Evolutionary conservation across 371 early-diverging fungal species (phyloP).

Genomic region (Mortierella sp.): DNA sequence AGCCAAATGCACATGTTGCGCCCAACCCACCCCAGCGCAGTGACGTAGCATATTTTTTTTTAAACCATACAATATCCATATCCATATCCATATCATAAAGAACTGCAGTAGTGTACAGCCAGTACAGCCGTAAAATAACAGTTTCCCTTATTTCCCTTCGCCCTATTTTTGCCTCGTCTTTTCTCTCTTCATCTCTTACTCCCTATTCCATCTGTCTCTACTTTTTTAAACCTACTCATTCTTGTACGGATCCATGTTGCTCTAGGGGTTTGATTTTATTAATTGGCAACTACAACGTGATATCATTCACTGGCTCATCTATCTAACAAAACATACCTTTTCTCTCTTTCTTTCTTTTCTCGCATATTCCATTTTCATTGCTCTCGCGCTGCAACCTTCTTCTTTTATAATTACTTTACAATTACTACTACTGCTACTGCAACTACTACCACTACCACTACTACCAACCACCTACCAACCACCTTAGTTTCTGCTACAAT

Average conservation of each 20-base stretch:
- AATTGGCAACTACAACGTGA: neutral
- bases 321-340: neutral
- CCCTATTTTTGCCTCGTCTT: neutral
- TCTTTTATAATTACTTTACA: neutral
- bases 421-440: too few relatives aligned
- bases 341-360: neutral
- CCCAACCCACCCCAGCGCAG: too few relatives aligned
- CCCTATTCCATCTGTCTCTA: neutral
- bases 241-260: neutral
- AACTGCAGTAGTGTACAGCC: too few relatives aligned
- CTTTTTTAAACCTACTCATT: neutral
- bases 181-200: neutral
- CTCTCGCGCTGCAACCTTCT: too few relatives aligned
- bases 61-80: too few relatives aligned
- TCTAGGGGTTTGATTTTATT: neutral
- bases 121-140: too few relatives aligned
- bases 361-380: too few relatives aligned
- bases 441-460: too few relatives aligned
- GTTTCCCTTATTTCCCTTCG: neutral
- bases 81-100: too few relatives aligned
- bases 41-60: slow-evolving; percentile 1
- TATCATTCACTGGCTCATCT: neutral
- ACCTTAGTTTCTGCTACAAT: neutral
- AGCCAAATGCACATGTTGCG: too few relatives aligned
- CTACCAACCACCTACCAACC: neutral